These are phyloP conservation scores for Tuber melanosporum DNA, from an alignment of 495 filamentous ascomycete species.

Conservation along the genomic window DNA sequence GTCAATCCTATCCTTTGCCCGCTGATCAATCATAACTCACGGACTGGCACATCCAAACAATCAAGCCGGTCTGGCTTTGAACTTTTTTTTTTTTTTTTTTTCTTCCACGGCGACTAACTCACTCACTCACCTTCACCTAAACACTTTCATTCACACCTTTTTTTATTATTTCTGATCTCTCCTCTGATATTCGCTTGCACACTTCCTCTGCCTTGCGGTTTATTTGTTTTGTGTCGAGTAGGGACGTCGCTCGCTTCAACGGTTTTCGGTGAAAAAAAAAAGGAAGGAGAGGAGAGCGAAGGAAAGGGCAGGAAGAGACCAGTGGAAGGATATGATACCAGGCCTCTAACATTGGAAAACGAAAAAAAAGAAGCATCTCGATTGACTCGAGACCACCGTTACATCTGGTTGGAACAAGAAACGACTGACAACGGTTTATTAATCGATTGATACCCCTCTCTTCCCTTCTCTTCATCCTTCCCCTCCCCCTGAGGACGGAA, in stretches of 20 bases:
- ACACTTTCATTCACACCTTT: neutral
- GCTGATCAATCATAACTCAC: neutral
- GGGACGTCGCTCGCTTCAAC: slow-evolving; percentile 1
- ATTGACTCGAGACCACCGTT: slow-evolving; percentile 30
- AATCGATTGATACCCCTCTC: neutral
- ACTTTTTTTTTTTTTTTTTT: slow-evolving; percentile 14
- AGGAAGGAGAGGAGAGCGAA: neutral
- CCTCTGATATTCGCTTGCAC: neutral
- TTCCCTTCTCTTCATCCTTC: slow-evolving; percentile 3
- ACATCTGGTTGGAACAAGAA: neutral
- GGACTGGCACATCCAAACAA: neutral
- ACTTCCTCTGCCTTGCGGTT: neutral
- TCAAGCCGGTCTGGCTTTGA: neutral
- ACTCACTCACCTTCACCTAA: neutral
- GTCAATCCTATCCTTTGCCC: neutral
- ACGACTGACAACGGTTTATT: neutral
- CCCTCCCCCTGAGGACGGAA: slow-evolving; percentile 4
- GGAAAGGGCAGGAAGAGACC: neutral
- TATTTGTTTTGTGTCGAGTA: neutral
- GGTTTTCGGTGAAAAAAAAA: neutral
- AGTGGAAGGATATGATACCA: slow-evolving; percentile 30
- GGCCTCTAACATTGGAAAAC: slow-evolving; percentile 26
- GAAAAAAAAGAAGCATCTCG: slow-evolving; percentile 19
- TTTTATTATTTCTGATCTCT: neutral
- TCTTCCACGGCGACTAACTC: neutral